Conservation (phyloP, 2,329 filamentous ascomycete genomes). For the Xylaria sp. region DNA sequence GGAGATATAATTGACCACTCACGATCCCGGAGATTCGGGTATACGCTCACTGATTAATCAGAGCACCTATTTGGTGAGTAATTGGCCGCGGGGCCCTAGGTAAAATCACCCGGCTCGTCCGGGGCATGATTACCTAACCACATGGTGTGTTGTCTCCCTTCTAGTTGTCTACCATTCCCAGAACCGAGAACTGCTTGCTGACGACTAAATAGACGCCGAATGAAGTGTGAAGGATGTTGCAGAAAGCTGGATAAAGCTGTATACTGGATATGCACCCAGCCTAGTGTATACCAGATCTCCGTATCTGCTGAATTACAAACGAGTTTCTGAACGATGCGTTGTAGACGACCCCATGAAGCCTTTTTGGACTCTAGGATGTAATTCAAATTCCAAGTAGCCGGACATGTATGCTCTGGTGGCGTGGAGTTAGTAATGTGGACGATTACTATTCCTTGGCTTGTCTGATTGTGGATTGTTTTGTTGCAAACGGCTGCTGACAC, state of each 20-base stretch:
- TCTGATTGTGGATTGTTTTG: conserved; percentile 13
- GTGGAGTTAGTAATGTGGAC: conserved; percentile 15
- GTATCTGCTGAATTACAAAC: background rate
- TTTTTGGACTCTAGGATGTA: background rate
- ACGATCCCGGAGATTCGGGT: background rate
- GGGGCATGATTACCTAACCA: conserved; percentile 14
- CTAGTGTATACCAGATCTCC: background rate
- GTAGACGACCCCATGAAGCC: too few relatives aligned
- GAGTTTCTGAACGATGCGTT: background rate
- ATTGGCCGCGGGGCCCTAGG: too few relatives aligned
- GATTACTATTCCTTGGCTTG: conserved; percentile 27
- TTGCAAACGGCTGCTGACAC: conserved; percentile 22
- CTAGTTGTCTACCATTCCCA: too few relatives aligned
- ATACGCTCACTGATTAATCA: background rate
- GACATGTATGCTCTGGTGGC: background rate
- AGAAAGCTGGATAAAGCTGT: background rate
- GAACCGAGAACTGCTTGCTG: too few relatives aligned
- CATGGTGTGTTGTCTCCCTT: conserved; percentile 6
- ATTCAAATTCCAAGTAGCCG: conserved; percentile 12
- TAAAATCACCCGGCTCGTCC: conserved; percentile 13
- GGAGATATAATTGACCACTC: background rate
- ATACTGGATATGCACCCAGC: background rate
- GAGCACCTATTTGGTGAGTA: background rate
- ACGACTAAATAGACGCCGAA: background rate
- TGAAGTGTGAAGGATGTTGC: background rate